Evolutionary conservation across 257 asterid genomes (phyloP).

Genomic region (Solanum stenotomum): DNA sequence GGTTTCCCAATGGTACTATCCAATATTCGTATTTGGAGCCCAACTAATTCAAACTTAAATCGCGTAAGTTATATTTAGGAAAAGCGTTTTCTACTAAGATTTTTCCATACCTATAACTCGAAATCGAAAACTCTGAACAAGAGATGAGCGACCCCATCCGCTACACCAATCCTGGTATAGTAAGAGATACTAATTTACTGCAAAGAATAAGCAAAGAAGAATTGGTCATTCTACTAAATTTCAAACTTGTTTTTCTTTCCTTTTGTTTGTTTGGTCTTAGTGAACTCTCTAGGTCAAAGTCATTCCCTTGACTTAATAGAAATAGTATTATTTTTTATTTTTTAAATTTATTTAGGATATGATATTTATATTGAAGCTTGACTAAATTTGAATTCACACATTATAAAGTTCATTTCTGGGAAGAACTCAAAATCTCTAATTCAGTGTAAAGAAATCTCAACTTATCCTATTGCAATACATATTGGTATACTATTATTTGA

Average conservation of each 20-base stretch:
- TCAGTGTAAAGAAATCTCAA: not conserved
- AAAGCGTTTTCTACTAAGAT: too few species aligned
- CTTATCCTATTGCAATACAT: too few species aligned
- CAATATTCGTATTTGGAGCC: too few species aligned
- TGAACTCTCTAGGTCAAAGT: not conserved
- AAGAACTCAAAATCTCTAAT: not conserved
- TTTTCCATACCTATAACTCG: too few species aligned
- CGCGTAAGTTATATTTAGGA: too few species aligned
- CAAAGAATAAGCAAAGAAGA: not conserved
- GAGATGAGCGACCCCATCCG: not conserved
- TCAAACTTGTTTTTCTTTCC: not conserved
- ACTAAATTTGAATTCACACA: not conserved
- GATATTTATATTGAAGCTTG: not conserved
- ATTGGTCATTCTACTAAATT: not conserved
- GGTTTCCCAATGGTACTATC: too few species aligned
- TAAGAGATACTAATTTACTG: not conserved
- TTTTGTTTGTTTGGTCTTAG: not conserved
- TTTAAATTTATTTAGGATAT: too few species aligned
- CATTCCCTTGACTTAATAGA: not conserved
- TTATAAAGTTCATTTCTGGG: rapidly evolving
- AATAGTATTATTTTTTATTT: not conserved
- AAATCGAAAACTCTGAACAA: not conserved
- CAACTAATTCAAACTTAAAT: too few species aligned
- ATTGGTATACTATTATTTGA: not conserved
- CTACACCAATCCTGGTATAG: not conserved